Conservation (phyloP, 352 stramenopile species). For the Phytopythium aichiense region DNA sequence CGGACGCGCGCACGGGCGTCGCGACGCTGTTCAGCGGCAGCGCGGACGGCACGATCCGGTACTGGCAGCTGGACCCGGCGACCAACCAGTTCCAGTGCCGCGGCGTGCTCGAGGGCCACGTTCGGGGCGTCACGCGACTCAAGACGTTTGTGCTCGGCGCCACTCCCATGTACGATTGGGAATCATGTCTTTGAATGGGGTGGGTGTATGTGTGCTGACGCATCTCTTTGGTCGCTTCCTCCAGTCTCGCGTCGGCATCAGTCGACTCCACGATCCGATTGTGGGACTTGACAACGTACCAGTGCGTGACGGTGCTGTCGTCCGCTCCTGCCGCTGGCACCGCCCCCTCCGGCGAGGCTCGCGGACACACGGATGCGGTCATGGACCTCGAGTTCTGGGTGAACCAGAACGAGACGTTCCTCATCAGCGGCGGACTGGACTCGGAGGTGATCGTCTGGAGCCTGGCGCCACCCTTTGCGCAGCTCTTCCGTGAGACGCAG, state of each 20-base stretch:
- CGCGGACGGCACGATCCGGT: conserved; percentile 69
- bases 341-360: conserved; percentile 32
- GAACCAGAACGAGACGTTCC: conserved; percentile 80
- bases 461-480: conserved; percentile 67
- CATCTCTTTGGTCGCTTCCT: not conserved
- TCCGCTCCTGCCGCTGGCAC: not conserved
- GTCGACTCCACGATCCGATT: conserved; percentile 79
- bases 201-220: not conserved
- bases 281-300: conserved; percentile 80
- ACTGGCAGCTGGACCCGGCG: conserved; percentile 74
- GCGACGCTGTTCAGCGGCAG: conserved; percentile 77
- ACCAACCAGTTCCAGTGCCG: conserved; percentile 74
- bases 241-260: conserved; percentile 68
- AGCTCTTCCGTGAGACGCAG: conserved; percentile 81
- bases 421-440: conserved; percentile 79
- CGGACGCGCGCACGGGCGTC: conserved; percentile 46
- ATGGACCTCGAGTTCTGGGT: conserved; percentile 88
- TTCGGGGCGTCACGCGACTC: conserved; percentile 73
- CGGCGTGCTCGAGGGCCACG: conserved; percentile 71
- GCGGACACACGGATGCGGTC: conserved; percentile 75
- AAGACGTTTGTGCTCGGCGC: conserved; percentile 76
- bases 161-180: conserved; percentile 38
- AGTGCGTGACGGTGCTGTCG: conserved; percentile 77
- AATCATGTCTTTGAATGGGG: not conserved
- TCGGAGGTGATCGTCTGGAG: conserved; percentile 84